Evolutionary conservation across 2,329 filamentous ascomycete species (phyloP).

Genomic region (Botrytis fragariae): DNA sequence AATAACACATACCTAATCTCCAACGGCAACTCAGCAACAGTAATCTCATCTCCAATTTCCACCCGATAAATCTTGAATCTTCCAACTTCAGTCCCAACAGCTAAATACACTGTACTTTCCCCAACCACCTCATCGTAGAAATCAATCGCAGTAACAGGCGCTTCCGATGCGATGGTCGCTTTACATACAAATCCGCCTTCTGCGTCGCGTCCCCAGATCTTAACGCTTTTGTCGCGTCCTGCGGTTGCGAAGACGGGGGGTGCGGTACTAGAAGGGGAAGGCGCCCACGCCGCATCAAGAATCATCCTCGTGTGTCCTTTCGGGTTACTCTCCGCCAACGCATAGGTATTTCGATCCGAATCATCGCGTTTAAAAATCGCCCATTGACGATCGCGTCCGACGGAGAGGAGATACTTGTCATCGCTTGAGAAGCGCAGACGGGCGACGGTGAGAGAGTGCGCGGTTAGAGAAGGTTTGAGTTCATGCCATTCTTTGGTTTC

Average conservation of each 20-base stretch:
- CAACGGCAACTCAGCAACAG: constrained; percentile 24
- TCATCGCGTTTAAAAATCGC: constrained; percentile 65
- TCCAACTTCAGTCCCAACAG: constrained; percentile 55
- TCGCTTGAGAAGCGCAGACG: constrained; percentile 75
- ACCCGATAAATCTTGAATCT: constrained; percentile 31
- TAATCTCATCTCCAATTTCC: constrained; percentile 16
- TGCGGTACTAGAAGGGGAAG: constrained; percentile 18
- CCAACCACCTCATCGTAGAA: constrained; percentile 48
- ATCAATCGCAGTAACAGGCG: constrained; percentile 69
- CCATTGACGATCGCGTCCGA: constrained; percentile 91
- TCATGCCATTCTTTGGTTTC: constrained; percentile 87
- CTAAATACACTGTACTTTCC: constrained; percentile 44
- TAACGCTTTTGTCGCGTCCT: constrained; percentile 82
- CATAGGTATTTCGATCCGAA: constrained; percentile 47
- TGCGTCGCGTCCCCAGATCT: constrained; percentile 56
- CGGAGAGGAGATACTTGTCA: constrained; percentile 75
- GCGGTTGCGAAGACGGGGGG: constrained; percentile 73
- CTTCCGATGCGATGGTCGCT: constrained; percentile 52
- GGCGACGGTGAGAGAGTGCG: constrained; percentile 84
- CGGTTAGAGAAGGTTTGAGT: constrained; percentile 75
- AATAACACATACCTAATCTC: constrained; percentile 13
- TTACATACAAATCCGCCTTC: constrained; percentile 34
- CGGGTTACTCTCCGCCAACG: constrained; percentile 61
- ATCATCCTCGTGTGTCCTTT: constrained; percentile 95
- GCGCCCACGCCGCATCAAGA: constrained; percentile 81